These are phyloP conservation scores for Purpureocillium takamizusanense DNA, from an alignment of 2,329 filamentous ascomycete species.

Conservation along the genomic window DNA sequence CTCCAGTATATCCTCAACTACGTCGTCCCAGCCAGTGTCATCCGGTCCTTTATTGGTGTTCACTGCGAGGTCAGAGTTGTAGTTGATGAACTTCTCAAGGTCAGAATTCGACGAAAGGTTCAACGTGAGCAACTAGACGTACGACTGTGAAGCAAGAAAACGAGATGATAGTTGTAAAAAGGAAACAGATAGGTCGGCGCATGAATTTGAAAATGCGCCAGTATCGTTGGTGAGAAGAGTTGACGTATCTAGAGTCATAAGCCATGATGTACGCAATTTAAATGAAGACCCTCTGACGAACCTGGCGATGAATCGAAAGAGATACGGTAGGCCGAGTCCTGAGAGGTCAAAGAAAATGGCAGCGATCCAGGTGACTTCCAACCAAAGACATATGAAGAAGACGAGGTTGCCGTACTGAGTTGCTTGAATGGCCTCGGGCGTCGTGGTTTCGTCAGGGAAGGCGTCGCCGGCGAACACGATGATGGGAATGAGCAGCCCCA, in stretches of 20 bases:
- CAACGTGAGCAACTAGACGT: no score
- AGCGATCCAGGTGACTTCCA: background rate
- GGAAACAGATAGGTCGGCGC: conserved; percentile 12
- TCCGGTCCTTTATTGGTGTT: no score
- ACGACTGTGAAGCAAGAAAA: background rate
- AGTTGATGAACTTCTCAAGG: no score
- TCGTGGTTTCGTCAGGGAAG: background rate
- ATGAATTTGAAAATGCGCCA: conserved; percentile 16
- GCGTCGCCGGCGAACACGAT: background rate
- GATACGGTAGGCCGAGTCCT: no score
- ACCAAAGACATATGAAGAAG: background rate
- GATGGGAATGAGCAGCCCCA: background rate
- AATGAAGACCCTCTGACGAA: no score
- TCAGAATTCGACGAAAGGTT: no score
- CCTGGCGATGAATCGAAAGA: no score
- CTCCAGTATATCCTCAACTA: background rate
- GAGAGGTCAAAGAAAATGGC: no score
- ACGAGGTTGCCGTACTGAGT: background rate
- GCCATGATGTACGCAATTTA: background rate
- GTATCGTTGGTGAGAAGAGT: conserved; percentile 17
- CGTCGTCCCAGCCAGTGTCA: no score
- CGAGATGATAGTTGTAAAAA: conserved; percentile 10
- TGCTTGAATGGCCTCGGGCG: background rate
- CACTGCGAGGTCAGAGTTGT: no score
- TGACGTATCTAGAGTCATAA: conserved; percentile 14